A percentile compares a stretch with the other conserved stretches of the same genome.
Evolutionary conservation across 23 red algal genomes (phyloP).

Genomic region (Rhodosorus marinus): DNA sequence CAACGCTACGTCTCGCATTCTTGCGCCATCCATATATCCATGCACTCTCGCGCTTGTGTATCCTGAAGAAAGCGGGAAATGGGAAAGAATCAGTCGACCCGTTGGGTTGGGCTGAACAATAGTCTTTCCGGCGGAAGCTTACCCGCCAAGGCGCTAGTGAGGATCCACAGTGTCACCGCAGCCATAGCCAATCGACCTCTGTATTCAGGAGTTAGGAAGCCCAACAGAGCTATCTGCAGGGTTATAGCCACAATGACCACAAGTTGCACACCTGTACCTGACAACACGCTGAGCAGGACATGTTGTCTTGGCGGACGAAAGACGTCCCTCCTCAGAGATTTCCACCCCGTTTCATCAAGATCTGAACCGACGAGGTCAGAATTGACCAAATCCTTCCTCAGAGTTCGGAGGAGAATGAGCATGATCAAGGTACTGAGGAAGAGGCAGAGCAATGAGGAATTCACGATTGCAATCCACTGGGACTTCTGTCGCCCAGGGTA

Average conservation of each 20-base stretch:
- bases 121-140: constrained; percentile 53
- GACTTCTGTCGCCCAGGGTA: constrained; percentile 39
- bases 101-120: too few species aligned
- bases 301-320: constrained; percentile 56
- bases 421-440: constrained; percentile 80
- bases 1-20: constrained; percentile 55
- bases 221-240: constrained; percentile 39
- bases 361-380: constrained; percentile 54
- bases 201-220: constrained; percentile 61
- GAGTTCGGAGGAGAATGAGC: constrained; percentile 76
- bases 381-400: constrained; percentile 79
- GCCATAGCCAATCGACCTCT: constrained; percentile 46
- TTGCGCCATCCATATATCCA: constrained; percentile 39
- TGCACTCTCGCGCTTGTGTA: constrained; percentile 60
- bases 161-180: constrained; percentile 39
- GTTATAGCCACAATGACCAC: constrained; percentile 24
- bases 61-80: too few species aligned
- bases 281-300: constrained; percentile 38
- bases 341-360: constrained; percentile 79
- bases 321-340: constrained; percentile 77
- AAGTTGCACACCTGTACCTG: constrained; percentile 62
- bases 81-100: too few species aligned
- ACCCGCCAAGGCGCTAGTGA: constrained; percentile 36
- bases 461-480: constrained; percentile 88
- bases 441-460: constrained; percentile 79